Evolutionary conservation across 768 basidiomycete genomes (phyloP).

Genomic region (Auricularia heimuer): DNA sequence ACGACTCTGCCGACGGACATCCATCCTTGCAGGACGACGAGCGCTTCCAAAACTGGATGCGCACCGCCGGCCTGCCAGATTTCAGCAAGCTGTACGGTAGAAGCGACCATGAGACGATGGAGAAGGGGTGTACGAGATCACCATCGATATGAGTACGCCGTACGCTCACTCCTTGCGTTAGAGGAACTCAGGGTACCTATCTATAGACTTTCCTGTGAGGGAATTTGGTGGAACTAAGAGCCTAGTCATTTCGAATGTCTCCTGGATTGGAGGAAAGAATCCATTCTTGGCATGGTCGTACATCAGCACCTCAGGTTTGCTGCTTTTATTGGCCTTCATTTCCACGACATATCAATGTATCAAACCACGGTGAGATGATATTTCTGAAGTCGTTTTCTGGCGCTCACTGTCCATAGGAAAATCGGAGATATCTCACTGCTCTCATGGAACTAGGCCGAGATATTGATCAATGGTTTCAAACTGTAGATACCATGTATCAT

Average conservation of each 20-base stretch:
- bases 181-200: not conserved
- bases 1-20: constrained; percentile 36
- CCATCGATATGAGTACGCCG: constrained; percentile 48
- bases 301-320: constrained; percentile 77
- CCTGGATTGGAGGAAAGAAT: constrained; percentile 98
- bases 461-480: no score
- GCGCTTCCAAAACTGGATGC: constrained; percentile 99
- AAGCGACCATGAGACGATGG: constrained; percentile 69
- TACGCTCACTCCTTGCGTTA: not conserved
- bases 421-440: constrained; percentile 79
- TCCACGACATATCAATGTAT: constrained; percentile 89
- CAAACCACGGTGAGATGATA: constrained; percentile 64
- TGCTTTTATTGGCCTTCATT: constrained; percentile 75
- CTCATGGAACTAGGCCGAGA: constrained; percentile 63
- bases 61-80: constrained; percentile 91
- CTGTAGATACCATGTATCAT: no score
- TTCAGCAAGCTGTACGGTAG: constrained; percentile 92
- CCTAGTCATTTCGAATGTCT: constrained; percentile 91
- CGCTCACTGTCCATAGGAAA: constrained; percentile 37
- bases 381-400: constrained; percentile 1
- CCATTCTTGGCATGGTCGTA: constrained; percentile 99
- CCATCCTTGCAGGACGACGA: constrained; percentile 72
- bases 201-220: constrained; percentile 68
- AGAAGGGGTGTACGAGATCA: constrained; percentile 60
- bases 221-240: constrained; percentile 93